Percentiles rank a stretch among this genome's conserved stretches.
These are phyloP conservation scores for Neonectria punicea DNA, from an alignment of 2,329 filamentous ascomycete species.

Conservation along the genomic window DNA sequence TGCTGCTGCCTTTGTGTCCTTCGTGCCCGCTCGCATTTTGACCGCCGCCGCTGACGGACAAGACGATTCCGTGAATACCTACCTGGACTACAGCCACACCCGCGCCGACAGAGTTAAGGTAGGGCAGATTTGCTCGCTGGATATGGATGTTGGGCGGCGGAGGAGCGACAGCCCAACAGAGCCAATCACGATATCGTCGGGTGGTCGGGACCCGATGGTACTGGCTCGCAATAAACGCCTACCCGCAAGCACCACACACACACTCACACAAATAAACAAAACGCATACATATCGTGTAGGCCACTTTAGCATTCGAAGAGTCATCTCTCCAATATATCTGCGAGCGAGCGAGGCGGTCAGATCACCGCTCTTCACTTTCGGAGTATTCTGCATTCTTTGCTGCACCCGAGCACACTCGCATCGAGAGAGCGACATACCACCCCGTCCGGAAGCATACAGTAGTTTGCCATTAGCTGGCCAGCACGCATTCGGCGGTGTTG, in stretches of 20 bases:
- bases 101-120: neutral
- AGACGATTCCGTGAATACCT: neutral
- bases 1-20: slow-evolving; percentile 7
- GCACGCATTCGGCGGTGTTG: neutral
- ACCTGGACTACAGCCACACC: neutral
- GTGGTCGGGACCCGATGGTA: slow-evolving; percentile 19
- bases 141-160: neutral
- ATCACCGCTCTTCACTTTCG: slow-evolving; percentile 9
- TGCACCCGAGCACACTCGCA: neutral
- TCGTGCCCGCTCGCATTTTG: slow-evolving; percentile 1
- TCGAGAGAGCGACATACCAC: neutral
- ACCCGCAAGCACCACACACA: slow-evolving; percentile 3
- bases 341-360: slow-evolving; percentile 24
- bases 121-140: neutral
- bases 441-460: neutral
- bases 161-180: neutral
- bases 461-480: neutral
- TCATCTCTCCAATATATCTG: neutral
- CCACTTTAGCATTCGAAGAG: neutral
- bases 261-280: neutral
- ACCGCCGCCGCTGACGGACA: slow-evolving; percentile 6
- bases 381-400: neutral
- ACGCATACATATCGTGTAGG: slow-evolving; percentile 7
- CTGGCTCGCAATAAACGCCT: slow-evolving; percentile 16
- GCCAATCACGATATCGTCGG: slow-evolving; percentile 18